Evolutionary conservation across 148 eudicot species (phyloP).

Genomic region (Diospyros lotus): DNA sequence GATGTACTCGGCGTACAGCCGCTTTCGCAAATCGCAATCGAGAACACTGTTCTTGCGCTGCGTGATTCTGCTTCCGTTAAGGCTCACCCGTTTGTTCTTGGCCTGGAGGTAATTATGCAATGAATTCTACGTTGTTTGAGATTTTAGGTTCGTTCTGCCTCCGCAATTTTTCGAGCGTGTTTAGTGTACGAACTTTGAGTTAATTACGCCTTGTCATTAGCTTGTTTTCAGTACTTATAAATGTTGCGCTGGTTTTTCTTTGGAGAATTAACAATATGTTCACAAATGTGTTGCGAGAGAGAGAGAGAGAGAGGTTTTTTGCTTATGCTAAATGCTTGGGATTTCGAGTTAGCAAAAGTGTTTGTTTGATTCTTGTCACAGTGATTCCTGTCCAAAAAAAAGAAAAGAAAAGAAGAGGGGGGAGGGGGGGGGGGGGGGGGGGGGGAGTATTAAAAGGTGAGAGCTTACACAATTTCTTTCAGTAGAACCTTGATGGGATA

Average conservation of each 20-base stretch:
- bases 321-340: background rate
- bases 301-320: background rate
- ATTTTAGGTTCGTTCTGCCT: background rate
- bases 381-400: no score
- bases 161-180: background rate
- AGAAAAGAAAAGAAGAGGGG: no score
- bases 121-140: background rate
- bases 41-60: slow-evolving; percentile 30
- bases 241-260: background rate
- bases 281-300: no score
- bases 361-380: no score
- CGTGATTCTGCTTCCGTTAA: slow-evolving; percentile 29
- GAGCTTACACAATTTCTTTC: no score
- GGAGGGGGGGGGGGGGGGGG: no score
- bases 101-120: slow-evolving; percentile 12
- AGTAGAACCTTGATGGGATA: no score
- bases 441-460: no score
- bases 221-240: background rate
- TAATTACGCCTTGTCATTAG: background rate
- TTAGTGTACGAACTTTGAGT: background rate
- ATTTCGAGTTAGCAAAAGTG: no score
- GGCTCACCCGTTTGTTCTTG: slow-evolving; percentile 44
- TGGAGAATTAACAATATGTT: background rate
- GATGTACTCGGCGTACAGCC: slow-evolving; percentile 38
- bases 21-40: slow-evolving; percentile 53